Base-by-base conservation (phyloP, 345 rosid species). In the Clausena lansium region DNA sequence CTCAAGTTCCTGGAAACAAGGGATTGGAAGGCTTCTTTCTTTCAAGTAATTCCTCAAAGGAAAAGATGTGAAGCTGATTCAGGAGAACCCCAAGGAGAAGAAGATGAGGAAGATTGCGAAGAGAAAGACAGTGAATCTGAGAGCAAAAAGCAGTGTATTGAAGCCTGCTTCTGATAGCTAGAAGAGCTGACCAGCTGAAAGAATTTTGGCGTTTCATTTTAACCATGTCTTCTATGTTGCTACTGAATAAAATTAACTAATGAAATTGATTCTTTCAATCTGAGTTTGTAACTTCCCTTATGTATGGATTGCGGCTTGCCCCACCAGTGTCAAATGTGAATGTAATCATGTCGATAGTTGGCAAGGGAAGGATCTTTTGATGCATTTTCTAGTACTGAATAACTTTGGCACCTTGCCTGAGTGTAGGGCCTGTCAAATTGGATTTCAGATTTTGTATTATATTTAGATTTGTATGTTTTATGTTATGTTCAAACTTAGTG, bases 31-130 rank as follows among this genome's bases (percentile, higher is more conserved):
- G 82, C 83, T 60, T 88, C 98, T 4, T 96, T 96, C 88, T 94
- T 92, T 80, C 87, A 91, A 67, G 98, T 92, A 59, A 94, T 96
- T 77, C 98, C 99, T 75, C 95, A 84, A 83, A 89, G 99, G 89
- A 95, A 93, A 86, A 85, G 93, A 76, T 78, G 79, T 2, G 93
- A 77, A 79, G 69, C 71, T 67, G 90, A 86, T 66, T 75, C 83
- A 45, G 84, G 76, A 25, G 87, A 85, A 76, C 41, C 68, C 47
- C 78, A 70, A 38, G 82, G 66, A 67, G 83, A 73, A 64, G 77
- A 36, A 38, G 83, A 79, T n/a, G 84, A 39, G 10, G 82, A 74
- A 33, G 85, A 79, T 35, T 20, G n/a, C 28, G 20, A 57, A 22
- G 85, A 77, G 65, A 81, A 81, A 57, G 85, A 82, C 19, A 86